These are phyloP conservation scores for Saitozyma sp. DNA, from an alignment of 768 basidiomycete species.

Conservation along the genomic window DNA sequence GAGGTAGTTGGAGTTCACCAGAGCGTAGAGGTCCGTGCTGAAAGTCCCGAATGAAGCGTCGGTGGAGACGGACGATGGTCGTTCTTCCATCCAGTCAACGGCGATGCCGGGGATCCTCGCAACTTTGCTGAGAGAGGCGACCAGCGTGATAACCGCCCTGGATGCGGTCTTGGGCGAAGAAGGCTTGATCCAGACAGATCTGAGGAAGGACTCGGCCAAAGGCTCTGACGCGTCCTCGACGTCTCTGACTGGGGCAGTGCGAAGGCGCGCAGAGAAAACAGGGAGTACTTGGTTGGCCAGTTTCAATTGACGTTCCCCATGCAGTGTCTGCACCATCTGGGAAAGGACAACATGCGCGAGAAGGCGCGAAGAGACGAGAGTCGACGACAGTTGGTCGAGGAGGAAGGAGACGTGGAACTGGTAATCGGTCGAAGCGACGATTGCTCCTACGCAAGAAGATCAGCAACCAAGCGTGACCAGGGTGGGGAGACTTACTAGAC, in stretches of 20 bases:
- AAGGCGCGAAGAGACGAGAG: slow-evolving; percentile 60
- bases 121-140: slow-evolving; percentile 32
- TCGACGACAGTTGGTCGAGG: slow-evolving; percentile 59
- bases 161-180: not conserved
- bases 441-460: not conserved
- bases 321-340: slow-evolving; percentile 61
- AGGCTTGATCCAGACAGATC: not conserved
- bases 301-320: slow-evolving; percentile 64
- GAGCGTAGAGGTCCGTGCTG: slow-evolving; percentile 65
- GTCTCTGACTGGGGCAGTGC: not conserved
- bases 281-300: slow-evolving; percentile 55
- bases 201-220: not conserved
- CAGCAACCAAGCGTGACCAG: no score
- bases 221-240: not conserved
- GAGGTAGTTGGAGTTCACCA: slow-evolving; percentile 63
- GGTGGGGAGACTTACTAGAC: no score
- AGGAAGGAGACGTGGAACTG: slow-evolving; percentile 48
- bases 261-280: not conserved
- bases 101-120: slow-evolving; percentile 12
- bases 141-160: slow-evolving; percentile 22
- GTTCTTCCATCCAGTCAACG: slow-evolving; percentile 22
- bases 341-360: slow-evolving; percentile 67
- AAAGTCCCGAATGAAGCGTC: slow-evolving; percentile 49
- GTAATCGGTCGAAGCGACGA: not conserved
- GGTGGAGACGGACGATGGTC: not conserved